A percentile compares a stretch with the other conserved stretches of the same genome.
phyloP scores from a whole-genome alignment of 2,329 filamentous ascomycete species.

The Akanthomyces muscarius region DNA sequence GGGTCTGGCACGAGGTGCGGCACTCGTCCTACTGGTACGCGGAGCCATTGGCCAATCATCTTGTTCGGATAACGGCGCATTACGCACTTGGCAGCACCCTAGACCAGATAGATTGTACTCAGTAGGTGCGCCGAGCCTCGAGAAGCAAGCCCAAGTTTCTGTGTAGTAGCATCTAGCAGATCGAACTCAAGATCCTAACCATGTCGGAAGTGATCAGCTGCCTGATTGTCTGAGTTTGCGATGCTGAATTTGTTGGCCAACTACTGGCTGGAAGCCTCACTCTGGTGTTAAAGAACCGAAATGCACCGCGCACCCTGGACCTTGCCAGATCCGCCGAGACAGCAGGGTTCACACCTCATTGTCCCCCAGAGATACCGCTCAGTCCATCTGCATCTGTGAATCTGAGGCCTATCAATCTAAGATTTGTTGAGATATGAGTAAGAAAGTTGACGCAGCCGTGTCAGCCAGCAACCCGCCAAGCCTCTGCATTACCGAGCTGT shows the following conservation, averaged over 20 bases:
- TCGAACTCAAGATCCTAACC: no score
- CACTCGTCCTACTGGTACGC: background rate
- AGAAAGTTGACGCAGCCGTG: conserved; percentile 8
- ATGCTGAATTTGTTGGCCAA: background rate
- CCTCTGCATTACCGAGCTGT: conserved; percentile 8
- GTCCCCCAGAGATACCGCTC: background rate
- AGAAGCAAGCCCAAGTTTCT: background rate
- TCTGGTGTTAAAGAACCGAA: background rate
- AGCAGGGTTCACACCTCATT: background rate
- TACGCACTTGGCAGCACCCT: background rate
- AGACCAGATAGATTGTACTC: background rate
- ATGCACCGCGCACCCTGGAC: background rate
- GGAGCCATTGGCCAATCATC: conserved; percentile 17
- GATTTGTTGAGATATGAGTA: conserved; percentile 17
- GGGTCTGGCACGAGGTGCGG: background rate
- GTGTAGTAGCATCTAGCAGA: background rate
- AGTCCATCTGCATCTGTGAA: conserved; percentile 7
- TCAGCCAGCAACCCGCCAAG: conserved; percentile 13
- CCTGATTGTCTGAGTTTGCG: background rate
- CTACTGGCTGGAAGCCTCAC: background rate
- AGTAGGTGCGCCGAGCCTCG: background rate
- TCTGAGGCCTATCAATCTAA: conserved; percentile 6
- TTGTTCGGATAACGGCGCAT: conserved; percentile 15
- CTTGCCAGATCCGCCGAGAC: background rate
- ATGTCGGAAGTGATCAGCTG: no score